Percentiles rank a stretch among this genome's conserved stretches.
phyloP scores from a whole-genome alignment of 805 yeast genomes.

The Pichia nanzhaoensis region DNA sequence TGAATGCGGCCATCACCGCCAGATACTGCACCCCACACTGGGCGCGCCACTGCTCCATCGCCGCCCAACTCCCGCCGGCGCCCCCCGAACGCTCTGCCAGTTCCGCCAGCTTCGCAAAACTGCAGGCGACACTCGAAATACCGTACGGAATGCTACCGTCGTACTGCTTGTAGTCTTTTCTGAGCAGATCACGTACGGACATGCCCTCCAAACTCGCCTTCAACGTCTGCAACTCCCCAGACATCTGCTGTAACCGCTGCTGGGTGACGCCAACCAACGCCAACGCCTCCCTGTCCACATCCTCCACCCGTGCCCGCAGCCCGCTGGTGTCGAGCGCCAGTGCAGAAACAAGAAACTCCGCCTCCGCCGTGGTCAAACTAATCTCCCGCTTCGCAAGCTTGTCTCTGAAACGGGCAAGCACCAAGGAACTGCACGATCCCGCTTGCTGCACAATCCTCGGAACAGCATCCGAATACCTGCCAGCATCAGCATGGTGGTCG shows the following conservation, averaged over 20 bases:
- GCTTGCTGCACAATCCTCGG: constrained; percentile 58
- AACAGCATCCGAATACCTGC: constrained; percentile 35
- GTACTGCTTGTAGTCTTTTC: constrained; percentile 85
- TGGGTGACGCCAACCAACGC: neutral
- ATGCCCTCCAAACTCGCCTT: constrained; percentile 43
- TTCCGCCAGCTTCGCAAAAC: neutral
- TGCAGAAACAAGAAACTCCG: constrained; percentile 7
- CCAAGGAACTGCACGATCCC: constrained; percentile 80
- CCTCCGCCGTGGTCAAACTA: neutral
- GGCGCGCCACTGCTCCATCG: neutral
- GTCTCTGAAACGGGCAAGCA: constrained; percentile 31
- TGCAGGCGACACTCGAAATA: neutral
- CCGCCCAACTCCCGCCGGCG: neutral
- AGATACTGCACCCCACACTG: too few relatives aligned
- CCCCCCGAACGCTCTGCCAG: neutral
- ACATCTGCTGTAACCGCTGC: neutral
- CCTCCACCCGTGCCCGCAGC: neutral
- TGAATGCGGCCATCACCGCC: constrained; percentile 3
- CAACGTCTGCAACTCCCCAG: neutral
- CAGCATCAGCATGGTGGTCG: constrained; percentile 85
- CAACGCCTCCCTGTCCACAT: neutral
- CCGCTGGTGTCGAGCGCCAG: constrained; percentile 6
- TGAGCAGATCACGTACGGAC: constrained; percentile 50
- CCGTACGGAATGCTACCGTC: neutral
- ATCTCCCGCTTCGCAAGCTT: neutral